phyloP scores from a whole-genome alignment of 805 yeast species.

The Suhomyces tanzawaensis region DNA sequence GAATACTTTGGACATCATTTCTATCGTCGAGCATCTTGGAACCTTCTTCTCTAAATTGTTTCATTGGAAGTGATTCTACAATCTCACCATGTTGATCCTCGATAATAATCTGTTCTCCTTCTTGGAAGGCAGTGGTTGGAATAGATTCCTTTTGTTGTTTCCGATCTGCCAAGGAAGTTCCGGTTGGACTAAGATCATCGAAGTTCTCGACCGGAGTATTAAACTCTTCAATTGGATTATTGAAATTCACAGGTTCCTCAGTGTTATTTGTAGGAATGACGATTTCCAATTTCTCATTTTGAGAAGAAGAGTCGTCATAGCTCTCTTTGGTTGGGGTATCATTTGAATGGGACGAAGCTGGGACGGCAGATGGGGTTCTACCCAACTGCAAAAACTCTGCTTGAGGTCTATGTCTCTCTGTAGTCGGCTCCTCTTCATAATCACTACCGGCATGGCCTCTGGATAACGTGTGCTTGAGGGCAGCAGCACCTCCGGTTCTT shows the following conservation, averaged over 20 bases:
- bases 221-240: too few species aligned
- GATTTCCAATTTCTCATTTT: neutral
- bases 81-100: slow-evolving; percentile 88
- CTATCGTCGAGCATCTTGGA: neutral
- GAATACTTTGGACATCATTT: slow-evolving; percentile 24
- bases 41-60: neutral
- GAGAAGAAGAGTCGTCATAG: slow-evolving; percentile 4
- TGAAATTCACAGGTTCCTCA: neutral
- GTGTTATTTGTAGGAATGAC: neutral
- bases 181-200: neutral
- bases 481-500: slow-evolving; percentile 31
- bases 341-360: slow-evolving; percentile 3
- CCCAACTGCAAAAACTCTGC: slow-evolving; percentile 43
- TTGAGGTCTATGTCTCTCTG: slow-evolving; percentile 36
- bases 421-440: slow-evolving; percentile 12
- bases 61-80: slow-evolving; percentile 42
- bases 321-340: slow-evolving; percentile 9
- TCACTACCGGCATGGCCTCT: slow-evolving; percentile 18
- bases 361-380: slow-evolving; percentile 18
- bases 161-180: slow-evolving; percentile 3
- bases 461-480: slow-evolving; percentile 32
- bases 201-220: neutral
- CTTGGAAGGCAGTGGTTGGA: slow-evolving; percentile 49
- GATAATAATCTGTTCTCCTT: slow-evolving; percentile 66
- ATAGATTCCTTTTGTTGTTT: slow-evolving; percentile 6